Conservation (phyloP, 345 rosid genomes). For the Eucalyptus tenuipes region DNA sequence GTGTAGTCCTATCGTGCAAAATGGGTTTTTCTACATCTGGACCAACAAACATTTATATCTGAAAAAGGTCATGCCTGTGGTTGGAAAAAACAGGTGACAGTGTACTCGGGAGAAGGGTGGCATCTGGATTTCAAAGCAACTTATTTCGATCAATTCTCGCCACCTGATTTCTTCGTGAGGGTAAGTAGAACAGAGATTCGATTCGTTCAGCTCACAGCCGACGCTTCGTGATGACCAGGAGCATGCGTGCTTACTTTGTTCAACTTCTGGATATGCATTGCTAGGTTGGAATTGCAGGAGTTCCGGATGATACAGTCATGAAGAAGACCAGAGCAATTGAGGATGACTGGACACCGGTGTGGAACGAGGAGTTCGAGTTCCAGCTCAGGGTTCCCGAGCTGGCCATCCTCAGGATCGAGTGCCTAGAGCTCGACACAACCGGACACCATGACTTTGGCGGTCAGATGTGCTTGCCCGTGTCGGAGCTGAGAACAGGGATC, state of each 20-base stretch:
- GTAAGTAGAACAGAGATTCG: constrained; percentile 11
- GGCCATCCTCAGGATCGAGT: constrained; percentile 42
- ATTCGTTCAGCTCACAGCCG: background rate
- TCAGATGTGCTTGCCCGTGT: constrained; percentile 26
- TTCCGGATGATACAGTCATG: constrained; percentile 12
- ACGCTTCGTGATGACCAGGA: background rate
- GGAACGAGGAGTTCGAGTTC: constrained; percentile 41
- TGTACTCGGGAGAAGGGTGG: constrained; percentile 84
- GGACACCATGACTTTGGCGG: constrained; percentile 43
- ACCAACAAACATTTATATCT: background rate
- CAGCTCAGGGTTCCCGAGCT: constrained; percentile 30
- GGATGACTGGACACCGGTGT: constrained; percentile 32
- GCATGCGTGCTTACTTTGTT: background rate
- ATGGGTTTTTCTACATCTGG: constrained; percentile 1
- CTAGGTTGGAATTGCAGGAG: constrained; percentile 50
- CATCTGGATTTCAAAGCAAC: constrained; percentile 43
- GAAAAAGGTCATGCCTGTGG: background rate
- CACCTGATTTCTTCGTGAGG: constrained; percentile 74
- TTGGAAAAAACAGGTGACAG: constrained; percentile 24
- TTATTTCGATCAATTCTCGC: constrained; percentile 66
- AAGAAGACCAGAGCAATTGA: constrained; percentile 1
- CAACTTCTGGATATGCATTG: background rate
- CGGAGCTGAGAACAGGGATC: constrained; percentile 26
- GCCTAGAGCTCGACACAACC: constrained; percentile 23
- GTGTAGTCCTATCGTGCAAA: background rate